Conservation (phyloP, 495 filamentous ascomycete species). For the Durotheca rogersii region DNA sequence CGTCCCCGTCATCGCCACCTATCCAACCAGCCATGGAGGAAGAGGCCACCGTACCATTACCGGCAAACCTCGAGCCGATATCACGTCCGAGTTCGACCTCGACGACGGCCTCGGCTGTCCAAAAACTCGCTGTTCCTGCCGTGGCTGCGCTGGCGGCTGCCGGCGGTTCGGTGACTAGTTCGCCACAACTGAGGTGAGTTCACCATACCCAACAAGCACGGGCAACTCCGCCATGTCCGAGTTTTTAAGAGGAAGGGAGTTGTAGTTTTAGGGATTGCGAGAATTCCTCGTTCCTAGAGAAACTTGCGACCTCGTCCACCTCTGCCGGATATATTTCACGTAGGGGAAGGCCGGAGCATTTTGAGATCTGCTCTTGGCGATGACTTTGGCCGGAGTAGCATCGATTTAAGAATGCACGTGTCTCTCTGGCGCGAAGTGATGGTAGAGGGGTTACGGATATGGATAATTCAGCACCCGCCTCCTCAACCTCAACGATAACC, state of each 20-base stretch:
- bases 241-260: background rate
- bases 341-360: background rate
- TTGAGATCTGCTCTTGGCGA: background rate
- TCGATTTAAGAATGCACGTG: background rate
- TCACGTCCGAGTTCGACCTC: constrained; percentile 53
- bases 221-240: background rate
- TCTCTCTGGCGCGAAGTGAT: background rate
- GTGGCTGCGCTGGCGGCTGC: constrained; percentile 61
- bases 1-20: constrained; percentile 25
- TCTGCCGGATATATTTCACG: background rate
- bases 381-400: background rate
- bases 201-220: constrained; percentile 1
- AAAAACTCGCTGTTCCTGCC: constrained; percentile 61
- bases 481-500: background rate
- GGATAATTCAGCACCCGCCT: constrained; percentile 3
- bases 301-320: too few species aligned
- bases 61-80: constrained; percentile 46
- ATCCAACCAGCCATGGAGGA: constrained; percentile 43
- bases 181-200: constrained; percentile 67
- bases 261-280: background rate
- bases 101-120: constrained; percentile 42
- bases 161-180: constrained; percentile 57
- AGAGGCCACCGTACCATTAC: constrained; percentile 33
- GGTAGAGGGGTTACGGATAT: background rate
- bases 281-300: background rate